These are phyloP conservation scores for Lachancea nothofagi DNA, from an alignment of 805 yeast genomes.

Conservation along the genomic window DNA sequence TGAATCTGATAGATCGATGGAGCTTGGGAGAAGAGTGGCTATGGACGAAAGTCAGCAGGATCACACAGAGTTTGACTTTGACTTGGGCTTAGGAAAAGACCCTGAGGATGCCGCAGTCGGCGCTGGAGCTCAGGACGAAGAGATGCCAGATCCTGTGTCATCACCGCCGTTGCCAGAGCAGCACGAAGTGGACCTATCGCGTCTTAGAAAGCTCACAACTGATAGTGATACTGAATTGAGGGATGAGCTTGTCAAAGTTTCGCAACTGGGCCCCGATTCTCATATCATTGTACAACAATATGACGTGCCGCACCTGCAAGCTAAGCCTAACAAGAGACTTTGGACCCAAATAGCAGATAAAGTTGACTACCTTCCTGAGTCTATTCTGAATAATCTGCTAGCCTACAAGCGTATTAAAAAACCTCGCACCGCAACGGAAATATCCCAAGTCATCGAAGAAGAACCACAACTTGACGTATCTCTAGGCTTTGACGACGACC, in stretches of 20 bases:
- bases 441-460: slow-evolving; percentile 7
- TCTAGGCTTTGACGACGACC: slow-evolving; percentile 20
- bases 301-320: background rate
- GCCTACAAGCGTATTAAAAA: slow-evolving; percentile 20
- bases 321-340: slow-evolving; percentile 16
- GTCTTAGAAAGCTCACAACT: slow-evolving; percentile 14
- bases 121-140: slow-evolving; percentile 27
- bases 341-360: slow-evolving; percentile 20
- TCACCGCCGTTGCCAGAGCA: slow-evolving; percentile 10
- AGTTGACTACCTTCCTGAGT: slow-evolving; percentile 18
- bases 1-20: slow-evolving; percentile 55
- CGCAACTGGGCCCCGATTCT: background rate
- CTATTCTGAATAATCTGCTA: slow-evolving; percentile 14
- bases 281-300: background rate
- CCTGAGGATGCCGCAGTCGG: slow-evolving; percentile 27
- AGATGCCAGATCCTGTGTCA: slow-evolving; percentile 22
- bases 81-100: slow-evolving; percentile 42
- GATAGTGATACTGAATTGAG: slow-evolving; percentile 21
- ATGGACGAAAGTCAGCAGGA: slow-evolving; percentile 25
- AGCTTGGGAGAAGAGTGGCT: slow-evolving; percentile 51
- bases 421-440: slow-evolving; percentile 4
- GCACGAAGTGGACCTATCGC: slow-evolving; percentile 10
- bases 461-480: slow-evolving; percentile 24
- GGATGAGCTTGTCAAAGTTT: slow-evolving; percentile 15
- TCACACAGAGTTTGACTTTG: slow-evolving; percentile 46